Percentiles rank a stretch among this genome's conserved stretches.
Evolutionary conservation across 257 asterid species (phyloP).

Genomic region (Mentha longifolia): DNA sequence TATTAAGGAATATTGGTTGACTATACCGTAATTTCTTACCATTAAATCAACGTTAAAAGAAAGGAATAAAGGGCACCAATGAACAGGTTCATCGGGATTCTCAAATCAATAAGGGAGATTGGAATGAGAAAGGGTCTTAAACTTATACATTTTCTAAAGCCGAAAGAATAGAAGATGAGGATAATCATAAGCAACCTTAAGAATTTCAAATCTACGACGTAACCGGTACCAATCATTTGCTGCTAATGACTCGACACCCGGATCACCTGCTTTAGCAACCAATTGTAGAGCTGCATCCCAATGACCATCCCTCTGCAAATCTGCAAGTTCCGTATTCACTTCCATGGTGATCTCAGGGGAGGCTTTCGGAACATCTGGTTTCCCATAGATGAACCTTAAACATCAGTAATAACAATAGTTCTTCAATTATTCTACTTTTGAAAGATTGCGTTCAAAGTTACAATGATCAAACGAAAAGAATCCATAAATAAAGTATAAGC

Average conservation of each 20-base stretch:
- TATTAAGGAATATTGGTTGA: conserved; percentile 12
- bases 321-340: conserved; percentile 72
- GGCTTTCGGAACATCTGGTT: conserved; percentile 91
- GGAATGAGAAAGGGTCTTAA: not conserved
- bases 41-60: conserved; percentile 11
- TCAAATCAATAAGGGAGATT: not conserved
- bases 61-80: conserved; percentile 1
- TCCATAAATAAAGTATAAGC: conserved; percentile 8
- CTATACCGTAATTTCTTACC: conserved; percentile 15
- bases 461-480: not conserved
- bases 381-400: conserved; percentile 92
- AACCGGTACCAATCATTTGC: conserved; percentile 95
- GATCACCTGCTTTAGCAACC: conserved; percentile 80
- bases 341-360: conserved; percentile 66
- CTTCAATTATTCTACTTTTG: conserved; percentile 17
- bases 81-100: not conserved
- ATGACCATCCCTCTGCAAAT: conserved; percentile 64
- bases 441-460: conserved; percentile 11
- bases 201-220: conserved; percentile 92
- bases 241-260: conserved; percentile 67
- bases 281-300: conserved; percentile 85
- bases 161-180: not conserved
- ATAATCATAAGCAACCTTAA: conserved; percentile 56
- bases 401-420: conserved; percentile 29
- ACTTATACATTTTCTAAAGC: not conserved